Evolutionary conservation across 192 early-diverging fungal genomes (phyloP), one percentile per base, ranked within the genome.

Genomic region (Dissophora globulifera): DNA sequence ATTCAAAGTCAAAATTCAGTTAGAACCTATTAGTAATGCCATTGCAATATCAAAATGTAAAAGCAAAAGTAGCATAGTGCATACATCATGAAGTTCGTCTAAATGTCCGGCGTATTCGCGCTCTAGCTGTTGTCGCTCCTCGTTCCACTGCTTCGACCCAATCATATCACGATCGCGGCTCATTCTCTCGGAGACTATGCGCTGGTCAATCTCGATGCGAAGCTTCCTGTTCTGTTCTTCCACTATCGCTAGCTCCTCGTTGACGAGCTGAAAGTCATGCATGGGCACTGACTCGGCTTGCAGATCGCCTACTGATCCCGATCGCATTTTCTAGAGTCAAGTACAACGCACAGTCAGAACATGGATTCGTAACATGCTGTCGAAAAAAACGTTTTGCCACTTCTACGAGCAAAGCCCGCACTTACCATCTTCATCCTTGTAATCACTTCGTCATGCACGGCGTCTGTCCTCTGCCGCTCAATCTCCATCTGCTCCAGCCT

Each of bases 61-160:
- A 31, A 43, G 15, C 1, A 65, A 5, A 19, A 11, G 30, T 53
- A 23, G 2, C 25, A 53, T 13, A 49, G n/a, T n/a, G n/a, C 53
- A n/a, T 63, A 81, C 80, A 25, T 82, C 80, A 30, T 69, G 60
- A 19, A 82, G 48, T 0, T 72, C 69, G 29, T 82, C 58, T n/a
- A 82, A 22, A 13, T 25, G 55, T 27, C 61, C 58, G 0, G 46
- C 32, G 29, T 54, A 59, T 13, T 78, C 54, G 53, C 57, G 35
- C 31, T 82, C 74, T 12, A 72, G 29, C 11, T 64, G 67, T 4
- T 38, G 50, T 2, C 58, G 63, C 35, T 76, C 72, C 5, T 62
- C 58, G 10, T 62, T 50, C 72, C 72, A 76, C 33, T 61, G 41
- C 1, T 43, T 43, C 30, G 41, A 33, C 4, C 47, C 52, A 15